Base-by-base conservation (phyloP, 1,284 basidiomycete species). In the Cryptococcus wingfieldii region DNA sequence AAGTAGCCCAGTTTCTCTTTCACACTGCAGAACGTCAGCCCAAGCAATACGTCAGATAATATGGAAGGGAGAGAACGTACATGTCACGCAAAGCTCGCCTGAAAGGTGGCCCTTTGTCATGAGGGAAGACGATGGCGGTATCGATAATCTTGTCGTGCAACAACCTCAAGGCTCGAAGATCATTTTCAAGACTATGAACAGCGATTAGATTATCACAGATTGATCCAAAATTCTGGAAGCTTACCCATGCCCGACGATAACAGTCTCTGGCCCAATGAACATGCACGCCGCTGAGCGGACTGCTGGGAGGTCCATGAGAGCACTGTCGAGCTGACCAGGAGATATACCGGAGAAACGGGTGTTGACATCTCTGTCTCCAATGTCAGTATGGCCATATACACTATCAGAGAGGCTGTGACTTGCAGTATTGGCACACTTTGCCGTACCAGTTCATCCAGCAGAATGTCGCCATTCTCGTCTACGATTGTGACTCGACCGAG, bases 401-500 rank as follows among this genome's bases (percentile, higher is more conserved):
- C 3, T 18, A 28, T 19, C 34, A 44, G 14, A 34, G 27, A 31
- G 12, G 37, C 6, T 5, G 16, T 51, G 16, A 80, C 86, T 60
- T 59, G 92, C 90, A 94, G 82, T 14, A 92, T 81, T 54, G 84
- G 85, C 0, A 86, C 83, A 54, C 86, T 86, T 82, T 90, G 88
- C 42, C 83, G 81, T 19, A 95, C 84, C 39, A 89, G 76, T 70
- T 94, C 83, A 71, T 97, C 93, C 51, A 93, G 86, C 0, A 95
- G 80, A 53, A 84, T 78, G 19, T 79, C 76, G 0, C 90, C 91
- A 1, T 81, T 73, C 8, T 85, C 84, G 66, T 93, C 87, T 1
- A 96, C 84, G 4, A 93, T 83, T 0, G 92, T 94, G 1, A 94
- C 85, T 6, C 93, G 83, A 4, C 90, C 93, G 7, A 94, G 83